A percentile compares a stretch with the other conserved stretches of the same genome.
These are phyloP conservation scores for Ceriops zippeliana DNA, from an alignment of 345 rosid species.

Conservation along the genomic window DNA sequence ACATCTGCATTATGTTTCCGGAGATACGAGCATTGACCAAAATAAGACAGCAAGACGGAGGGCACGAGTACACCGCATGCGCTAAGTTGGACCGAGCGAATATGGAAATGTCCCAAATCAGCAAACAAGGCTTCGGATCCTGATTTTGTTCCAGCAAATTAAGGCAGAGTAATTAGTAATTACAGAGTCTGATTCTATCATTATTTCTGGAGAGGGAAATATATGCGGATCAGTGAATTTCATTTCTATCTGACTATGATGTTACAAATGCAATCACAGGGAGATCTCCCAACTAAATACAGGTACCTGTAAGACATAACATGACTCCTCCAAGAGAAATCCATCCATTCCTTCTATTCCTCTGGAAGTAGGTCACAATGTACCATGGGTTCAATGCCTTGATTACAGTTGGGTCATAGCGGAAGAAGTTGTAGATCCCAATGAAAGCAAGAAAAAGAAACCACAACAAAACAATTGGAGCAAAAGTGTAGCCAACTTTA, in stretches of 20 bases:
- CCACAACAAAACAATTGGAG: conserved; percentile 45
- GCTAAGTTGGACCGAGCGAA: conserved; percentile 45
- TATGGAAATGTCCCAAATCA: conserved; percentile 53
- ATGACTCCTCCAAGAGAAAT: conserved; percentile 51
- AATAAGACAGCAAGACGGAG: conserved; percentile 36
- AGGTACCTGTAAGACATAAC: conserved; percentile 35
- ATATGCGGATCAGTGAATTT: too few relatives aligned
- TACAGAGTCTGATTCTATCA: too few relatives aligned
- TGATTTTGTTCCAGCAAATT: not conserved
- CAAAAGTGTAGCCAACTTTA: conserved; percentile 47
- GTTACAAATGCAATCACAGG: not conserved
- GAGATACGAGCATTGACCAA: conserved; percentile 38
- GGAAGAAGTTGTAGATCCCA: conserved; percentile 39
- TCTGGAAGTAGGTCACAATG: conserved; percentile 36
- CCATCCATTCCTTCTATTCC: conserved; percentile 43
- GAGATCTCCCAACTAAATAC: not conserved
- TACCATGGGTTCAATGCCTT: conserved; percentile 44
- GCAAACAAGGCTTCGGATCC: conserved; percentile 59
- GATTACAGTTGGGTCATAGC: conserved; percentile 31
- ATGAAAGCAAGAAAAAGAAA: conserved; percentile 30
- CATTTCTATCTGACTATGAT: too few relatives aligned
- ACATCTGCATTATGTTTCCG: conserved; percentile 10
- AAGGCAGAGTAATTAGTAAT: not conserved
- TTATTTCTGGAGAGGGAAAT: too few relatives aligned
- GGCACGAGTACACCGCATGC: conserved; percentile 38